phyloP scores from a whole-genome alignment of 2,329 filamentous ascomycete genomes.

The Clarireedia sp. region DNA sequence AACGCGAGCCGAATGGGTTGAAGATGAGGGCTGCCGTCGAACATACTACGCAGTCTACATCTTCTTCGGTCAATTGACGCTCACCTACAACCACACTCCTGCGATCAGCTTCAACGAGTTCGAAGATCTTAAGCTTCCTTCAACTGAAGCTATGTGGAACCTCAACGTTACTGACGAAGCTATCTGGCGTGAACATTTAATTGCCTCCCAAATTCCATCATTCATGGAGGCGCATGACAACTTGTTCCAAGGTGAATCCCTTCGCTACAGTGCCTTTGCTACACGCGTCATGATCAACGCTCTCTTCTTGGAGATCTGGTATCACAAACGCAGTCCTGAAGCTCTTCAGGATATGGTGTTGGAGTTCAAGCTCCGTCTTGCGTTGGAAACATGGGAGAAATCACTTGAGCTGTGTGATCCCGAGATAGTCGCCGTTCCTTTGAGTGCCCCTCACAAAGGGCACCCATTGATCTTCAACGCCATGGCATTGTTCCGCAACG shows the following conservation, averaged over 20 bases:
- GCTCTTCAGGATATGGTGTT: conserved; percentile 94
- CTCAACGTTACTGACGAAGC: conserved; percentile 68
- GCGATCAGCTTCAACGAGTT: conserved; percentile 99
- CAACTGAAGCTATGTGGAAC: conserved; percentile 92
- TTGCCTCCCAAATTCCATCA: conserved; percentile 64
- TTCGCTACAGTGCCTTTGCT: conserved; percentile 92
- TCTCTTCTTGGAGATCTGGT: conserved; percentile 96
- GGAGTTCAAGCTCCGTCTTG: conserved; percentile 93
- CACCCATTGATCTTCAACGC: conserved; percentile 97
- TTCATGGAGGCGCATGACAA: conserved; percentile 93
- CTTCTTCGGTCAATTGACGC: conserved; percentile 89
- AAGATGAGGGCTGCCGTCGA: conserved; percentile 90
- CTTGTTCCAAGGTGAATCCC: conserved; percentile 84
- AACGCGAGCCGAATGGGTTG: conserved; percentile 84
- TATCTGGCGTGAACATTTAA: conserved; percentile 74
- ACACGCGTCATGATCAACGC: conserved; percentile 99
- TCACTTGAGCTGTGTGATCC: conserved; percentile 90
- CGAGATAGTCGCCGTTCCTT: conserved; percentile 77
- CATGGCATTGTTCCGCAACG: conserved; percentile 93
- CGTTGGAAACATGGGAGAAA: conserved; percentile 97
- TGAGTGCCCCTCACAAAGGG: conserved; percentile 90
- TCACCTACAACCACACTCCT: conserved; percentile 97
- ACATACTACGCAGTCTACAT: conserved; percentile 99
- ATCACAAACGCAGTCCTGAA: conserved; percentile 97
- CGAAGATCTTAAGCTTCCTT: conserved; percentile 84